Evolutionary conservation across 208 protist genomes (phyloP), one percentile per base, ranked within the genome.

Genomic region (Crithidia expoeki): DNA sequence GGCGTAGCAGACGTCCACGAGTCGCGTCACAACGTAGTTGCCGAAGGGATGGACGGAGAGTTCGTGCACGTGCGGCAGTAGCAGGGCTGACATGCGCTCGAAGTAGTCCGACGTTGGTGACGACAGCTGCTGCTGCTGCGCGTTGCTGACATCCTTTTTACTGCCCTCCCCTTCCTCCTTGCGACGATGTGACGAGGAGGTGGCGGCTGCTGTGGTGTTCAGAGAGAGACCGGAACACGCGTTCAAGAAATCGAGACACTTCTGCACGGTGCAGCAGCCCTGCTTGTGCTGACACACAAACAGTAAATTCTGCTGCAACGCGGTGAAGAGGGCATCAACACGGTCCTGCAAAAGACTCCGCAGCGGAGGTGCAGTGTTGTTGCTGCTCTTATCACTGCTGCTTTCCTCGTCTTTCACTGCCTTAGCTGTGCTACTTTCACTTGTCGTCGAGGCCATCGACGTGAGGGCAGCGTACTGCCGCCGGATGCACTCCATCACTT

Each of bases 11-110:
- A 79, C 50, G 40, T 83, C 66, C 2, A 98, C 76, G 25, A 98
- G 89, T 56, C 98, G 98, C 55, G 97, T 97, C 23, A 98, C 90
- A 30, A 98, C 98, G 76, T 99, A 99, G 80, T 99, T 99, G 49
- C 97, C 98, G 72, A 89, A 99, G 7, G 96, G 89, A 74, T 98
- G 93, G 55, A 88, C 78, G 17, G 89, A 74, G 25, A 96, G 80
- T n/a, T 94, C 76, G 27, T 93, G 79, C 21, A 89, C 52, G 72
- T 93, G 77, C 23, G 96, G 90, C 5, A 79, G 38, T 7, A 94
- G 60, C 11, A 78, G 77, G 6, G 85, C 93, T 27, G 79, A 62
- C 52, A 82, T 77, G 57, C 49, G 67, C 4, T 68, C 74, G 49
- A 83, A 72, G 57, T 69, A 83, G 59, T 77, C 76, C 62, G n/a